Evolutionary conservation across 2,329 filamentous ascomycete species (phyloP), one percentile per base, ranked within the genome.

Genomic region (Fonsecaea pugnacius): DNA sequence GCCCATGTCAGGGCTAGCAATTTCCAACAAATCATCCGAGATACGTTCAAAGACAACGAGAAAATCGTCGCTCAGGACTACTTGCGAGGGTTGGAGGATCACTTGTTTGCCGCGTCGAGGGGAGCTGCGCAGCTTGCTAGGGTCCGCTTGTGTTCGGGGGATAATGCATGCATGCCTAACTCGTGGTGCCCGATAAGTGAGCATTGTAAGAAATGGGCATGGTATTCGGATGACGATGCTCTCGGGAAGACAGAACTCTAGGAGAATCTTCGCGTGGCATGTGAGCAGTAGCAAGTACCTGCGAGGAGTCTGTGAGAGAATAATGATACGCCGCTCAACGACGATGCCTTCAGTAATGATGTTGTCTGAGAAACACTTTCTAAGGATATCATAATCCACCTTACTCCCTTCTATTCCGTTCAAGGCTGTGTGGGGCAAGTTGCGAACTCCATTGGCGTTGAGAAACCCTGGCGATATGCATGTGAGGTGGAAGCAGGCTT

Each of bases 11-110:
- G 1, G 50, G 58, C 50, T 43, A 16, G 12, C 43, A 18, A 52
- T 38, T 51, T 60, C 57, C 57, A 60, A 52, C 57, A 27, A 60
- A 52, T 60, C 43, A 60, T 60, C 46, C 57, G 57, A 60, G 43
- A 60, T 5, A 52, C 16, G 43, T 52, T 51, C 43, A 51, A 60
- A 38, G 57, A 60, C 46, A 60, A 60, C 57, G 43, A 60, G 43
- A 60, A 60, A 60, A 52, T 60, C 35, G 46, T 52, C 2, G 16
- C 57, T 52, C 43, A 52, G 46, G 57, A 60, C 46, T 60, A 51
- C 43, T 38, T 60, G 46, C 40, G 57, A 60, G 46, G 32, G 12
- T 35, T 32, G 10, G 52, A 60, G 12, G 40, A 60, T 52, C 57
- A 60, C 57, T 35, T 52, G 43, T 52, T 60, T 52, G 57, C 57